These are phyloP conservation scores for Fusarium sp. DNA, from an alignment of 2,329 filamentous ascomycete genomes.

Conservation along the genomic window DNA sequence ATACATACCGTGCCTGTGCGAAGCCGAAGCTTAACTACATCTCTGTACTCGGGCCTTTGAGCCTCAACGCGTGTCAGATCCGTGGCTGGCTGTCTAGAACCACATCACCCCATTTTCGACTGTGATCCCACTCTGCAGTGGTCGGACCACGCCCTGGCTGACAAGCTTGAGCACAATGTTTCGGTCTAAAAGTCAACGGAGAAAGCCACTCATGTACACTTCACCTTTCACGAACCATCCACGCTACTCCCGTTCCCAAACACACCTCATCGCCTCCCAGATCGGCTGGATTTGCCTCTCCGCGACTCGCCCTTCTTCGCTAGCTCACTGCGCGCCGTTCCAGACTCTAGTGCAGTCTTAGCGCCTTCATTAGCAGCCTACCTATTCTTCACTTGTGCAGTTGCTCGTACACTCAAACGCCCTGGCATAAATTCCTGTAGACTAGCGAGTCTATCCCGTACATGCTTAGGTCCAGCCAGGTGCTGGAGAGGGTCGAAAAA, in stretches of 20 bases:
- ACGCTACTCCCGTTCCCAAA: background rate
- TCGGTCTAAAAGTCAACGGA: background rate
- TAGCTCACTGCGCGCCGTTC: constrained; percentile 11
- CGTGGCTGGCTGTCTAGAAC: constrained; percentile 10
- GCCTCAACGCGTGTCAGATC: constrained; percentile 22
- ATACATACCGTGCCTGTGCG: background rate
- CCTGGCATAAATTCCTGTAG: background rate
- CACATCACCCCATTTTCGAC: constrained; percentile 1
- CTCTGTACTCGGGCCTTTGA: constrained; percentile 4
- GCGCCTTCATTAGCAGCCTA: background rate
- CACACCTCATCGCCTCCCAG: constrained; percentile 3
- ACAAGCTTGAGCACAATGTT: background rate
- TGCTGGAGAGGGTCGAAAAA: background rate
- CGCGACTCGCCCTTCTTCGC: background rate
- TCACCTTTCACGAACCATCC: background rate
- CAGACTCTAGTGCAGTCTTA: constrained; percentile 6
- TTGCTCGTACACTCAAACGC: constrained; percentile 28
- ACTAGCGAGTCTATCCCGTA: background rate
- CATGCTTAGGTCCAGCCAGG: too few relatives aligned
- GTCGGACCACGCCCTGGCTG: background rate
- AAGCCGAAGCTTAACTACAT: background rate
- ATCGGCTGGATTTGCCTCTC: background rate
- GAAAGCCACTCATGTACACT: constrained; percentile 6
- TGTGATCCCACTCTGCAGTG: background rate
- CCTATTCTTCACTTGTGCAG: constrained; percentile 1